Evolutionary conservation across 495 filamentous ascomycete genomes (phyloP).

Genomic region (Aspergillus conjunctus): DNA sequence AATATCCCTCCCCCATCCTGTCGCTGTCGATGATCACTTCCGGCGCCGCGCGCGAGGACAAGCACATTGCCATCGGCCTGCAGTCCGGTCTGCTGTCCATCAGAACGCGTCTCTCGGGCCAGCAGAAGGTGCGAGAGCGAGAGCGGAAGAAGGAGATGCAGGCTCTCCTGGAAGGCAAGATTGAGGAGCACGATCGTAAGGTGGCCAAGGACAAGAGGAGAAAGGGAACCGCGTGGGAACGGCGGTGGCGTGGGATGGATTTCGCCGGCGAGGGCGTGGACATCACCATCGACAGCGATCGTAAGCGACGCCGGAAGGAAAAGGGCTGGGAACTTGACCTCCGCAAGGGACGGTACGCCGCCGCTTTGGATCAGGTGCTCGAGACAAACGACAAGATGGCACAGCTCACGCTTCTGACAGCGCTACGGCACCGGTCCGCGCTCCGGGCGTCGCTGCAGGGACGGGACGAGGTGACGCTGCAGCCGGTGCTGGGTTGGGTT

Average conservation of each 20-base stretch:
- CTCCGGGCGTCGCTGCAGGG: slow-evolving; percentile 76
- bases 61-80: slow-evolving; percentile 92
- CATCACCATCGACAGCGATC: slow-evolving; percentile 76
- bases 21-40: slow-evolving; percentile 73
- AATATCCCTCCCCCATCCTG: slow-evolving; percentile 88
- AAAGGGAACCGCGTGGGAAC: slow-evolving; percentile 68
- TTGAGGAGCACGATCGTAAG: slow-evolving; percentile 67
- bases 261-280: slow-evolving; percentile 84
- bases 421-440: slow-evolving; percentile 85
- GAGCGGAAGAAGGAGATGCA: slow-evolving; percentile 85
- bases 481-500: slow-evolving; percentile 83
- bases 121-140: slow-evolving; percentile 74
- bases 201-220: slow-evolving; percentile 66
- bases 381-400: slow-evolving; percentile 56
- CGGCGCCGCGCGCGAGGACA: slow-evolving; percentile 69
- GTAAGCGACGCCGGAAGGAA: slow-evolving; percentile 58
- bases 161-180: slow-evolving; percentile 74
- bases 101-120: slow-evolving; percentile 80
- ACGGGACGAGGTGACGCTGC: slow-evolving; percentile 79
- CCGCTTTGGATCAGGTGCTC: slow-evolving; percentile 79
- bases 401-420: slow-evolving; percentile 75
- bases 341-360: slow-evolving; percentile 72
- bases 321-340: slow-evolving; percentile 79
- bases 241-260: slow-evolving; percentile 72
- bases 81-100: slow-evolving; percentile 86